Percentiles rank a stretch among this genome's conserved stretches.
Conservation (phyloP, 495 filamentous ascomycete genomes). For the Neurospora terricola region DNA sequence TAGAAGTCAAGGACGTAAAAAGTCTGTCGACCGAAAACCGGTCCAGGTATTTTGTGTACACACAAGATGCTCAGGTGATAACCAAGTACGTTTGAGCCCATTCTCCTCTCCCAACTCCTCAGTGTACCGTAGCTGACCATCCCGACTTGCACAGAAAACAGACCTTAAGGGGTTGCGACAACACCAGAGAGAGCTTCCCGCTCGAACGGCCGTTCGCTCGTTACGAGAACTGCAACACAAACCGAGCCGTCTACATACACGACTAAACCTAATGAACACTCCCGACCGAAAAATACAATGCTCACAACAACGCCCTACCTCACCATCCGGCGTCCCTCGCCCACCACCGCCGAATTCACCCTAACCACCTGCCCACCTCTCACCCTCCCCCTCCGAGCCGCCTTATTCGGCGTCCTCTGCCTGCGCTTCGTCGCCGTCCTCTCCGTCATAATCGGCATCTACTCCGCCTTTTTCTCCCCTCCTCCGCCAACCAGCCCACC, state of each 20-base stretch:
- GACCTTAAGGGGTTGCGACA: neutral
- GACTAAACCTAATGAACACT: neutral
- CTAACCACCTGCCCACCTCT: slow-evolving; percentile 60
- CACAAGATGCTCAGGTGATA: neutral
- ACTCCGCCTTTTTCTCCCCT: slow-evolving; percentile 15
- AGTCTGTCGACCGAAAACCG: neutral
- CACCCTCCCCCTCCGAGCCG: slow-evolving; percentile 46
- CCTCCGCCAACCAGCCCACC: neutral
- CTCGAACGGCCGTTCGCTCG: neutral
- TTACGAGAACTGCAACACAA: neutral
- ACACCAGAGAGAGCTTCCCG: neutral
- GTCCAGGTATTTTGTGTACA: neutral
- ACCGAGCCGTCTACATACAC: no score
- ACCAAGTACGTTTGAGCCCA: neutral
- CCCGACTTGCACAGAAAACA: neutral
- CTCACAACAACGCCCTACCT: slow-evolving; percentile 45
- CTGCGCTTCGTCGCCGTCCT: slow-evolving; percentile 31
- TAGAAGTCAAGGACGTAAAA: neutral
- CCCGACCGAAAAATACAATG: slow-evolving; percentile 24
- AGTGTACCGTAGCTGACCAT: neutral
- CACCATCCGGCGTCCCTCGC: slow-evolving; percentile 62
- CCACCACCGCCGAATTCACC: slow-evolving; percentile 78
- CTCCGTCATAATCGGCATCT: slow-evolving; percentile 26
- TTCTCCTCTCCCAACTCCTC: neutral
- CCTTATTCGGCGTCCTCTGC: slow-evolving; percentile 40